phyloP scores from a whole-genome alignment of 306 rosid species.

The Urtica urens region DNA sequence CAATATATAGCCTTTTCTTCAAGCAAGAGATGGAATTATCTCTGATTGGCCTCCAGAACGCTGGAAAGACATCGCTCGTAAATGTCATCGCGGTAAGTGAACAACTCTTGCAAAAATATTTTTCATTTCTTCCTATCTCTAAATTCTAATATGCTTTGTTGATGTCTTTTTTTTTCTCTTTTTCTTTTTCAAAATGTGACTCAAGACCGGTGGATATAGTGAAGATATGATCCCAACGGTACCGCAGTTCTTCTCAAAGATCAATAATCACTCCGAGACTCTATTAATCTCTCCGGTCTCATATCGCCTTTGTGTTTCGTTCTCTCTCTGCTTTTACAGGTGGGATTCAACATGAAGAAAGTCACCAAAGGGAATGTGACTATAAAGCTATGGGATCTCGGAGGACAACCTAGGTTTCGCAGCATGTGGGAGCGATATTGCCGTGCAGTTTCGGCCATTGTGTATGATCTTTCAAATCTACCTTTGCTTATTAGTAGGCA shows the following conservation, averaged over 20 bases:
- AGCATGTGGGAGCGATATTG: constrained; percentile 97
- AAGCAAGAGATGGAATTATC: constrained; percentile 96
- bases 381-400: constrained; percentile 91
- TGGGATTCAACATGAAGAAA: constrained; percentile 85
- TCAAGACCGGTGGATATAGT: constrained; percentile 80
- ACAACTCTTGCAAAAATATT: constrained; percentile 7
- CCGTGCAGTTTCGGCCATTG: constrained; percentile 86
- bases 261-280: too few relatives aligned
- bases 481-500: not conserved
- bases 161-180: not conserved
- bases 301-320: not conserved
- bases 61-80: constrained; percentile 92
- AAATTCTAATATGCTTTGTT: constrained; percentile 4
- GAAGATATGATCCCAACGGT: constrained; percentile 95
- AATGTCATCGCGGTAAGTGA: constrained; percentile 80
- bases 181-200: constrained; percentile 11
- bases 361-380: constrained; percentile 89
- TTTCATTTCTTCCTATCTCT: constrained; percentile 10
- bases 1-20: constrained; percentile 66
- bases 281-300: too few relatives aligned
- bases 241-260: too few relatives aligned
- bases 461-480: constrained; percentile 32
- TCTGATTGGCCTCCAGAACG: constrained; percentile 86
- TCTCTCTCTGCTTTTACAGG: constrained; percentile 33
- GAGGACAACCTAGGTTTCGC: constrained; percentile 93